Evolutionary conservation across 2,329 filamentous ascomycete species (phyloP).

Genomic region (Xylaria sp.): DNA sequence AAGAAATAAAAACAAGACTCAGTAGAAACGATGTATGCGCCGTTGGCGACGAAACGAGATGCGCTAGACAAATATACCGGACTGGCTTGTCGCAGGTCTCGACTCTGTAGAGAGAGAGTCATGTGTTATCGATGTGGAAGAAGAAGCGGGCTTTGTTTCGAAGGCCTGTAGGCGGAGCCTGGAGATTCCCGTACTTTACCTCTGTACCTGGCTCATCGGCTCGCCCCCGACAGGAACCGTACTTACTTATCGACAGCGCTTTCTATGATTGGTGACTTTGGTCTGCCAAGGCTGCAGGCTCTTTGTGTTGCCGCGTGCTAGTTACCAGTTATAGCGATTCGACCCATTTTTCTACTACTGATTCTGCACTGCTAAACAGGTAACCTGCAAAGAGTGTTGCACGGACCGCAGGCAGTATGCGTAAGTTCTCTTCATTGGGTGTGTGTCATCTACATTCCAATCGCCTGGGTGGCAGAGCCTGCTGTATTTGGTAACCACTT

Average conservation of each 20-base stretch:
- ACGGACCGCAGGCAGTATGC: constrained; percentile 3
- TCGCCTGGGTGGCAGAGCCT: constrained; percentile 25
- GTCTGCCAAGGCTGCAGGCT: constrained; percentile 30
- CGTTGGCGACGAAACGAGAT: not conserved
- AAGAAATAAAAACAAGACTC: not conserved
- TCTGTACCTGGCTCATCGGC: constrained; percentile 1
- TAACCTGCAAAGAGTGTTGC: not conserved
- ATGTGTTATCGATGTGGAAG: constrained; percentile 5
- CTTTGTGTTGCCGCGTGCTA: constrained; percentile 26
- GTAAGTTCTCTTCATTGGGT: constrained; percentile 24
- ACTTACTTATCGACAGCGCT: not conserved
- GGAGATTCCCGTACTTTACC: not conserved
- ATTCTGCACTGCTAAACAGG: too few species aligned
- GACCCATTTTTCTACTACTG: constrained; percentile 1
- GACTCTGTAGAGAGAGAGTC: not conserved
- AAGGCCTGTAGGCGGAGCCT: constrained; percentile 4
- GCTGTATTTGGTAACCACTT: not conserved
- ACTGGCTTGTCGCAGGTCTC: not conserved
- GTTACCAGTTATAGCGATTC: constrained; percentile 15
- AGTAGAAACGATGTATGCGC: not conserved
- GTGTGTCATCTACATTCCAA: constrained; percentile 19
- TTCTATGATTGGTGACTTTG: constrained; percentile 18
- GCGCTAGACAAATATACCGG: constrained; percentile 3
- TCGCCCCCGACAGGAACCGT: constrained; percentile 6
- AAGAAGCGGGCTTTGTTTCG: constrained; percentile 1